Evolutionary conservation across 306 rosid species (phyloP).

Genomic region (Vicia villosa): DNA sequence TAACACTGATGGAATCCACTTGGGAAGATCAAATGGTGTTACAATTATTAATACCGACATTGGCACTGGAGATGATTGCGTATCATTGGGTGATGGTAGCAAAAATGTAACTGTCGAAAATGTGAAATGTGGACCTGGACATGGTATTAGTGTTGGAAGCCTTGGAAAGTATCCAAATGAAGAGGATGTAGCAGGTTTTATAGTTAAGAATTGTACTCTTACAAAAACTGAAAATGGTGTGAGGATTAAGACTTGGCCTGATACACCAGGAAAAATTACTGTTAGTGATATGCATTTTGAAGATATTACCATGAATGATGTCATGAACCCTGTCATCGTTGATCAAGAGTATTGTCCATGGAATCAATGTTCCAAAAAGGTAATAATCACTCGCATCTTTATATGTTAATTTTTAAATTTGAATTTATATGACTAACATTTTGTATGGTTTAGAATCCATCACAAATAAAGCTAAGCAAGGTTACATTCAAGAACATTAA

Average conservation of each 20-base stretch:
- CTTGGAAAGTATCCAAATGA: constrained; percentile 1
- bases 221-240: background rate
- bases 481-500: constrained; percentile 10
- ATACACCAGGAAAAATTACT: background rate
- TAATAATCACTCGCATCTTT: background rate
- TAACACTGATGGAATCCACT: too few relatives aligned
- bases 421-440: background rate
- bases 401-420: background rate
- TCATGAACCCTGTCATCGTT: too few relatives aligned
- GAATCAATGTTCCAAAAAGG: constrained; percentile 19
- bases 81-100: too few relatives aligned
- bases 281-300: constrained; percentile 24
- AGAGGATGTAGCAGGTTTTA: background rate
- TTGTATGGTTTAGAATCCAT: constrained; percentile 11
- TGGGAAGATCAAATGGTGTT: too few relatives aligned
- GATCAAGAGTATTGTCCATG: background rate
- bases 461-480: constrained; percentile 19
- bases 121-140: background rate
- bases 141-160: constrained; percentile 29
- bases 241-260: constrained; percentile 21
- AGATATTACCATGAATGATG: constrained; percentile 4
- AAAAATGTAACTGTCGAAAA: too few relatives aligned
- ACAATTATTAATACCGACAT: too few relatives aligned
- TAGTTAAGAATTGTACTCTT: background rate
- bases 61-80: too few relatives aligned